Evolutionary conservation across 1,284 basidiomycete species (phyloP).

Genomic region (Ceratorhiza oryzae-sativae): DNA sequence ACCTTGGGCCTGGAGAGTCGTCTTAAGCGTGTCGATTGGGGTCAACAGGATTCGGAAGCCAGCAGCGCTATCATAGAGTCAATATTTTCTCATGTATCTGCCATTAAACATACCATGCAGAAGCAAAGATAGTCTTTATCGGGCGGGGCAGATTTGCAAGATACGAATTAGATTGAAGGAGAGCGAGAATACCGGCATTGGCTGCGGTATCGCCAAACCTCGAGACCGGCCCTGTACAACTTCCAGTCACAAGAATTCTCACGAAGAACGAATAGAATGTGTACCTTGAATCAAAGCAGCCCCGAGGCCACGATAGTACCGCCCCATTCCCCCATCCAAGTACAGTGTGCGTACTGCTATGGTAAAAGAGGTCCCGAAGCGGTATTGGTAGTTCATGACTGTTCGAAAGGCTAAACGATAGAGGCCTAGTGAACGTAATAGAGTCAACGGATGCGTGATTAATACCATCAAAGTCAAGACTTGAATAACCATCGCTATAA

Average conservation of each 20-base stretch:
- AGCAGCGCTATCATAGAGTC: conserved; percentile 47
- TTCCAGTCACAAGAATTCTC: neutral
- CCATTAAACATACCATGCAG: conserved; percentile 56
- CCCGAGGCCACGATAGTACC: conserved; percentile 82
- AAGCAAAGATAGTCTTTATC: conserved; percentile 76
- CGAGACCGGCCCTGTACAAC: conserved; percentile 51
- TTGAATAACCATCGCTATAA: conserved; percentile 83
- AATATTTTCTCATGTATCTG: conserved; percentile 58
- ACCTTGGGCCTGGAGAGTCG: conserved; percentile 89
- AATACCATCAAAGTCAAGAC: conserved; percentile 82
- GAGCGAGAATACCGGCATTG: conserved; percentile 79
- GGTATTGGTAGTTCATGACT: conserved; percentile 91
- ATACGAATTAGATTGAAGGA: conserved; percentile 72
- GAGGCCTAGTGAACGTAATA: neutral
- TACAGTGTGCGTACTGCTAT: conserved; percentile 72
- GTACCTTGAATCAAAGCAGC: conserved; percentile 84
- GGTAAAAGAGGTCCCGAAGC: conserved; percentile 78
- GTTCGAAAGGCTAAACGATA: conserved; percentile 71
- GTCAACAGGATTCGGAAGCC: conserved; percentile 74
- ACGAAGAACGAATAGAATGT: conserved; percentile 51
- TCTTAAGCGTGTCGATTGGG: conserved; percentile 90
- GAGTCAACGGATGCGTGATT: neutral
- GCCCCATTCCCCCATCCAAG: conserved; percentile 75
- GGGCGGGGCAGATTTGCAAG: conserved; percentile 67
- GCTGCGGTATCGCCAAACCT: conserved; percentile 90